Evolutionary conservation across 805 yeast genomes (phyloP), one percentile per base, ranked within the genome.

Genomic region (Dipodascus geniculatus): DNA sequence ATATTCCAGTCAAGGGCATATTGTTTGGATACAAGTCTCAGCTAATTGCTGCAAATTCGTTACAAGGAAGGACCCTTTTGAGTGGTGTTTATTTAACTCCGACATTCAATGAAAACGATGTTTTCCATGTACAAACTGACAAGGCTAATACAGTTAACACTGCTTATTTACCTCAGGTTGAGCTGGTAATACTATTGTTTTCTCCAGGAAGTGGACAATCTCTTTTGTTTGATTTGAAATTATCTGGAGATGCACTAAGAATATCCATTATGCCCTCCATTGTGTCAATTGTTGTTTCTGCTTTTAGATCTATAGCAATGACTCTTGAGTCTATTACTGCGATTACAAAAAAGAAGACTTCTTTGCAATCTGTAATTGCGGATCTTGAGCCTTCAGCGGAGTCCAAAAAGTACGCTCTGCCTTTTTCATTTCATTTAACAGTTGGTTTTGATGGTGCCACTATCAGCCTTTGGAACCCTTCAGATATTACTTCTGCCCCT

Each of bases 21-120:
- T 81, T 85, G 42, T 56, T 81, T 28, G 97, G 97, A 0, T 87
- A 85, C 53, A 87, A 86, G 58, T 71, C 82, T 17, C 77, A 87
- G 20, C 85, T 82, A 57, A 80, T 87, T 1, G 78, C 81, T 0
- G 75, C 82, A 22, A 82, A 81, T 49, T 76, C 78, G 17, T 72
- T 72, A 6, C 67, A 79, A 44, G 95, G 95, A 1, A 82, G 82
- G 57, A 70, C 87, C 42, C 78, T 88, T 0, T 70, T 87, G 54
- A 72, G 78, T 51, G 85, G 82, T 48, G 85, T 87, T 2, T 88
- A 80, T 61, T 60, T 85, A 1, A 79, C 95, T 0, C 80, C 82
- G 1, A 90, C 95, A 0, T 78, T 78, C 58, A 88, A 91, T 0
- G 60, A 23, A 70, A 3, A 64, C 75, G 52, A 44, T 16, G 42